Percentiles rank a stretch among this genome's conserved stretches.
Conservation (phyloP, 805 yeast genomes). For the Schwanniomyces sp. region DNA sequence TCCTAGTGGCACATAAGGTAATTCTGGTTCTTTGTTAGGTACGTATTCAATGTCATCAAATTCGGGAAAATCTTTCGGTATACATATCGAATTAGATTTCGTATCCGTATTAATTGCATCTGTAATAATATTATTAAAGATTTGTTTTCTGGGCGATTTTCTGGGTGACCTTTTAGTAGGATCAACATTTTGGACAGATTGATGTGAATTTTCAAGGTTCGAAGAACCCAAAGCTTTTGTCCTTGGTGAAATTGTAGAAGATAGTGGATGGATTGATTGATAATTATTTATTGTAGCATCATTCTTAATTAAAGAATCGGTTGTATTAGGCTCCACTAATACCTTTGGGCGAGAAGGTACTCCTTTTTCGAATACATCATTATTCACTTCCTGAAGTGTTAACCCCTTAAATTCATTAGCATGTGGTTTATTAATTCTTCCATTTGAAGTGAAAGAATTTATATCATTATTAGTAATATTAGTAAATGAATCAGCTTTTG, state of each 20-base stretch:
- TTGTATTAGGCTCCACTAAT: constrained; percentile 19
- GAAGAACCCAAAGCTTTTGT: constrained; percentile 11
- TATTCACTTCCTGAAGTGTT: constrained; percentile 4
- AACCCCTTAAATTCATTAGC: neutral
- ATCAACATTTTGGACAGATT: constrained; percentile 19
- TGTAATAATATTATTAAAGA: neutral
- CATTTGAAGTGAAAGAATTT: neutral
- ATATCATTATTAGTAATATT: neutral
- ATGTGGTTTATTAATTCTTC: neutral
- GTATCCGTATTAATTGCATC: neutral
- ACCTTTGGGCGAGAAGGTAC: constrained; percentile 7
- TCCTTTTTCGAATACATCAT: constrained; percentile 9
- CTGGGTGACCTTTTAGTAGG: constrained; percentile 23
- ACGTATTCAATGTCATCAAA: constrained; percentile 50
- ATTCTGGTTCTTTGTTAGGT: constrained; percentile 37
- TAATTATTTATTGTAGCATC: neutral
- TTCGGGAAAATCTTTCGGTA: constrained; percentile 19
- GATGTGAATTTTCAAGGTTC: constrained; percentile 9
- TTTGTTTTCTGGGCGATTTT: neutral
- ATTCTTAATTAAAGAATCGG: constrained; percentile 25
- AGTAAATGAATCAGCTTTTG: constrained; percentile 2
- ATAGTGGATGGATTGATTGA: constrained; percentile 1
- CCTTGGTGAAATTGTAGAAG: constrained; percentile 9
- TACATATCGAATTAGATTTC: constrained; percentile 4
- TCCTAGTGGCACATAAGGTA: constrained; percentile 46